Base-by-base conservation (phyloP, 441 rosid genomes). In the Populus trichocarpa region DNA sequence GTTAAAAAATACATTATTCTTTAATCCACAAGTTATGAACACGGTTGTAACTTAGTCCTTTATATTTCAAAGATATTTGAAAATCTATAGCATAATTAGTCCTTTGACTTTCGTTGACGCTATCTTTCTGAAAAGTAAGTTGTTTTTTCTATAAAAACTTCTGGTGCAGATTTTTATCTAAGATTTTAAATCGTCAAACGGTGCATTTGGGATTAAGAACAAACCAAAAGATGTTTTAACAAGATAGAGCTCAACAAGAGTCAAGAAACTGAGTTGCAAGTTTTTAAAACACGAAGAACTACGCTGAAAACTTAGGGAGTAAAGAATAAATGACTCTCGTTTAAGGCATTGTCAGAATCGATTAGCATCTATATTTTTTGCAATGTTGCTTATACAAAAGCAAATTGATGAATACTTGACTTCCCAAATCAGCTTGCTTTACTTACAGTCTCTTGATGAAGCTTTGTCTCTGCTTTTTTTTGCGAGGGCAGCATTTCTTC, bases 391-490 rank as follows among this genome's bases (percentile, higher is more conserved):
- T 28, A 25, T 64, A 40, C 16, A 16, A 28, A 61, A 26, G 66
- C 9, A 18, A 18, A 23, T 32, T 8, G 9, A 59, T 28, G 3
- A 18, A 42, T 38, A 30, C 32, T 30, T 30, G 32, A 53, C 61
- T 42, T 42, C 50, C 16, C 13, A 42, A 12, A 42, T 74, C 23
- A 40, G 50, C 8, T 72, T 50, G 67, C 35, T 0, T 6, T 9
- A 71, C 86, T 81, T 82, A 90, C 94, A 91, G 85, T 83, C 89
- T 89, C 77, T 86, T 89, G n/a, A 89, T 80, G 85, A 85, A 90
- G 69, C 92, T 85, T 71, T 85, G 90, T 61, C 90, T 91, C 84
- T 80, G 87, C 75, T 81, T 85, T 87, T 83, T 84, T 6, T 85
- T 68, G 6, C 76, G 80, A 63, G 83, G 67, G 53, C 57, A 82